phyloP scores from a whole-genome alignment of 805 yeast genomes.

The Ogataea saltuana region DNA sequence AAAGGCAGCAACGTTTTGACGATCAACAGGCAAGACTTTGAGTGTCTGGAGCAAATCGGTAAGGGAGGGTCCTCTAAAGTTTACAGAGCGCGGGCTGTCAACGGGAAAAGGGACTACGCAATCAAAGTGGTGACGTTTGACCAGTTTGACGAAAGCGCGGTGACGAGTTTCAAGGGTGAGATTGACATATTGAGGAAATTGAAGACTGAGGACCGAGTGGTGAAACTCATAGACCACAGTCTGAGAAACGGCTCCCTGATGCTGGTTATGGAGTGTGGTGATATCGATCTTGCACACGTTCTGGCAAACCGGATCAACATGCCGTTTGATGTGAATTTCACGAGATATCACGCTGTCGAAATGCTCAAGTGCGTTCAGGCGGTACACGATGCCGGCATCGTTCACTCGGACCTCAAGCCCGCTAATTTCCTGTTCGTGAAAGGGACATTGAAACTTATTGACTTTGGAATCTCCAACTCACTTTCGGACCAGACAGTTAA shows the following conservation, averaged over 20 bases:
- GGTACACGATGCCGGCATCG: constrained; percentile 85
- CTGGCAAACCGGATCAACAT: constrained; percentile 53
- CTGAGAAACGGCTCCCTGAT: constrained; percentile 61
- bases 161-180: constrained; percentile 85
- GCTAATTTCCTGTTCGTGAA: constrained; percentile 76
- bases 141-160: constrained; percentile 73
- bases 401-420: constrained; percentile 53
- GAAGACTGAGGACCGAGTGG: constrained; percentile 67
- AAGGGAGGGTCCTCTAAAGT: constrained; percentile 94
- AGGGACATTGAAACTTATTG: constrained; percentile 85
- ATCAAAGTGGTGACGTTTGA: constrained; percentile 79
- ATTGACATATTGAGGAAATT: constrained; percentile 70
- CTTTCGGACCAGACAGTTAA: constrained; percentile 92
- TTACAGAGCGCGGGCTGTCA: constrained; percentile 62
- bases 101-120: constrained; percentile 64
- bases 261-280: constrained; percentile 94
- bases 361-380: constrained; percentile 79
- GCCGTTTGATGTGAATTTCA: constrained; percentile 72
- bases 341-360: constrained; percentile 76
- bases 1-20: constrained; percentile 20
- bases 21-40: constrained; percentile 66
- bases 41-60: constrained; percentile 76
- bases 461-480: constrained; percentile 94
- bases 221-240: constrained; percentile 73
- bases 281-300: constrained; percentile 83